Percentiles rank a stretch among this genome's conserved stretches.
Conservation (phyloP, 2,329 filamentous ascomycete species). For the Aspergillus clavatus region DNA sequence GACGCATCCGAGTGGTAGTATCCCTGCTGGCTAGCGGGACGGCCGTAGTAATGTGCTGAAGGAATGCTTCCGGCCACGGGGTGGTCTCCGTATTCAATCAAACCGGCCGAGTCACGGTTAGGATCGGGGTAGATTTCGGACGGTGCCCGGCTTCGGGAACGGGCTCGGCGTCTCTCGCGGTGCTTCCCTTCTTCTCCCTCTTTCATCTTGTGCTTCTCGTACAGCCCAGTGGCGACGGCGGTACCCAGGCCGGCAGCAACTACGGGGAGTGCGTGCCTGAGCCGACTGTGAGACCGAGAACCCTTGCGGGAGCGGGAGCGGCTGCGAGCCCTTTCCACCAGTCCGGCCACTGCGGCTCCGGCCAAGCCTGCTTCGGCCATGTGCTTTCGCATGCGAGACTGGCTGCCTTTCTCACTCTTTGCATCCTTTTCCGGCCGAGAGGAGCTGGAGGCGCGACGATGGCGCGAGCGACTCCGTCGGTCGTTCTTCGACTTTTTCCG, state of each 20-base stretch:
- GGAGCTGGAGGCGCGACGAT: constrained; percentile 33
- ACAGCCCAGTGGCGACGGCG: constrained; percentile 57
- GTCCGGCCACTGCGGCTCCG: constrained; percentile 58
- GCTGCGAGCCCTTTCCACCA: constrained; percentile 55
- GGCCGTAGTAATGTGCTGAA: constrained; percentile 44
- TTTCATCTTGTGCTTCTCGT: constrained; percentile 59
- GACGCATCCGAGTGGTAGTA: constrained; percentile 42
- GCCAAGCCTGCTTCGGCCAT: constrained; percentile 60
- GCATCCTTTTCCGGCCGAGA: constrained; percentile 18
- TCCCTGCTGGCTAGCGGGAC: constrained; percentile 33
- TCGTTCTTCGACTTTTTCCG: constrained; percentile 49
- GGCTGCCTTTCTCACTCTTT: constrained; percentile 30
- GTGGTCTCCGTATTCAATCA: constrained; percentile 62
- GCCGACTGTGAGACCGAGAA: constrained; percentile 50
- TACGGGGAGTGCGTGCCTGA: constrained; percentile 55
- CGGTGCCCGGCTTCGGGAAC: constrained; percentile 42
- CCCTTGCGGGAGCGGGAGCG: constrained; percentile 51
- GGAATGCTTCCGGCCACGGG: constrained; percentile 55
- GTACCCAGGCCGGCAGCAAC: constrained; percentile 57
- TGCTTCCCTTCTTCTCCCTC: constrained; percentile 50
- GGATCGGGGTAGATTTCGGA: constrained; percentile 40
- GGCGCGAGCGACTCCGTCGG: constrained; percentile 46
- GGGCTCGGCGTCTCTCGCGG: constrained; percentile 40
- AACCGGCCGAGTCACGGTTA: constrained; percentile 42
- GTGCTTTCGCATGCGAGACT: constrained; percentile 51